These are phyloP conservation scores for Geotrichum australiense DNA, from an alignment of 1,139 yeast species.

Conservation along the genomic window DNA sequence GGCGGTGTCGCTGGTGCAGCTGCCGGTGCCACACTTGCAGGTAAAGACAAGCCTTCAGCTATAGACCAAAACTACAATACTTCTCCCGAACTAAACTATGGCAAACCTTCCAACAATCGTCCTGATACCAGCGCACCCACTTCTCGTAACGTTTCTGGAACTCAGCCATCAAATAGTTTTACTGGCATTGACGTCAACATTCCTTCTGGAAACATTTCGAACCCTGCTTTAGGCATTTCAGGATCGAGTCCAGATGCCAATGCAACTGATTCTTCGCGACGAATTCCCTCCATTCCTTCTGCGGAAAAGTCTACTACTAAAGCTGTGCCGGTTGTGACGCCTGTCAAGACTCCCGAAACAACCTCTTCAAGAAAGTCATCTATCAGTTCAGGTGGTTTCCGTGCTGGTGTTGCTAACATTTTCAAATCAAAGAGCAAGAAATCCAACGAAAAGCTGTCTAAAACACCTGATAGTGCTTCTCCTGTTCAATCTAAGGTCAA, in stretches of 20 bases:
- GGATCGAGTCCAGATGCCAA: background rate
- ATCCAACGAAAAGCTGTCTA: no score
- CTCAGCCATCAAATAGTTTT: no score
- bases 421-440: no score
- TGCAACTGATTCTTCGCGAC: background rate
- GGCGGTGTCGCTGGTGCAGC: no score
- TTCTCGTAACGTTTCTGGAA: no score
- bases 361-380: slow-evolving; percentile 1
- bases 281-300: no score
- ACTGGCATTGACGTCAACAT: slow-evolving; percentile 1
- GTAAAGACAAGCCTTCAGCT: no score
- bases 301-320: background rate
- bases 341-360: background rate
- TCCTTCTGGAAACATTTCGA: slow-evolving; percentile 1
- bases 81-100: no score
- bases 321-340: background rate
- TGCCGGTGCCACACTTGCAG: no score
- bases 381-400: background rate
- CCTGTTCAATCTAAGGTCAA: slow-evolving; percentile 3
- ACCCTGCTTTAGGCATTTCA: background rate
- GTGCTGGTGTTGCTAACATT: background rate
- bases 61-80: no score
- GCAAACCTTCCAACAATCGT: no score
- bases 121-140: no score
- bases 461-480: background rate